These are phyloP conservation scores for Diaporthe aspalathi DNA, from an alignment of 2,329 filamentous ascomycete genomes.

Conservation along the genomic window DNA sequence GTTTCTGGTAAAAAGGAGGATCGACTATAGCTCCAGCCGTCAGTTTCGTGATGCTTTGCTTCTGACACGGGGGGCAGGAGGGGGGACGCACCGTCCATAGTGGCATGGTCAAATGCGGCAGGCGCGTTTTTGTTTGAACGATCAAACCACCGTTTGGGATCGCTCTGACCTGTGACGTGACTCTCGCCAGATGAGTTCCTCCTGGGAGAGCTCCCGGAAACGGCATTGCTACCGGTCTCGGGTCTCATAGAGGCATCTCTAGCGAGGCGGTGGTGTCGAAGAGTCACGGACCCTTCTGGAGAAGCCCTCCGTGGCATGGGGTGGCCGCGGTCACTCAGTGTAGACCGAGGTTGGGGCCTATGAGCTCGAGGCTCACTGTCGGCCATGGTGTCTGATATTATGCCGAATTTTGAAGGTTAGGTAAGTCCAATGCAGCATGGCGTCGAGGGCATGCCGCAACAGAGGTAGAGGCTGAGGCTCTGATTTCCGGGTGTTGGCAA, in stretches of 20 bases:
- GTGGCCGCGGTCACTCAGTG: conserved; percentile 48
- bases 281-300: conserved; percentile 59
- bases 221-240: conserved; percentile 34
- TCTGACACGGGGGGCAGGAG: no score
- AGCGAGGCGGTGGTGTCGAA: conserved; percentile 58
- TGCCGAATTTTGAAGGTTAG: conserved; percentile 8
- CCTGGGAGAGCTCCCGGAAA: conserved; percentile 43
- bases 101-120: conserved; percentile 53
- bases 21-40: conserved; percentile 53
- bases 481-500: not conserved
- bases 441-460: conserved; percentile 34
- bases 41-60: not conserved
- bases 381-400: conserved; percentile 46
- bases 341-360: conserved; percentile 43
- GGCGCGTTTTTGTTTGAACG: conserved; percentile 63
- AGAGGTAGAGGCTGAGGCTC: not conserved
- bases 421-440: conserved; percentile 35
- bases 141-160: conserved; percentile 67
- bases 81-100: conserved; percentile 59
- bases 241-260: conserved; percentile 52
- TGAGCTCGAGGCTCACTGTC: conserved; percentile 43
- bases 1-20: conserved; percentile 66
- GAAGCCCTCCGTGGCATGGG: conserved; percentile 58
- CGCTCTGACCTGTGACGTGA: conserved; percentile 60
- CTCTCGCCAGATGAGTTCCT: conserved; percentile 63